These are phyloP conservation scores for Xylariales sp. DNA, from an alignment of 2,329 filamentous ascomycete species.

Conservation along the genomic window DNA sequence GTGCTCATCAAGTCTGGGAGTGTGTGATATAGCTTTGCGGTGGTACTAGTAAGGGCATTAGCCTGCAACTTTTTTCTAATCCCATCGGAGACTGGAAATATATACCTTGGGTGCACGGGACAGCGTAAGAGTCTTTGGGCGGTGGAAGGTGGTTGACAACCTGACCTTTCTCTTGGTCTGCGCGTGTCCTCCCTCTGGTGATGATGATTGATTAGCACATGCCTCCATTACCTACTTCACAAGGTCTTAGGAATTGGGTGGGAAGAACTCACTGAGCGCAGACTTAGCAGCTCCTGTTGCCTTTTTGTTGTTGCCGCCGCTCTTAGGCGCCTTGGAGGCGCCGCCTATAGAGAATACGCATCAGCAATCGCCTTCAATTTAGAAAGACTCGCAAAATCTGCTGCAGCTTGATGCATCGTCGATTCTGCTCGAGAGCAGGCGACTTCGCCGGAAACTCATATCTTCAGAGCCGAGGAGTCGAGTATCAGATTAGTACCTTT, in stretches of 20 bases:
- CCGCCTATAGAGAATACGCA: constrained; percentile 54
- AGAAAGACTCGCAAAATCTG: constrained; percentile 72
- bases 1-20: constrained; percentile 90
- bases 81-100: too few relatives aligned
- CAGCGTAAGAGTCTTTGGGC: constrained; percentile 91
- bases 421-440: constrained; percentile 14
- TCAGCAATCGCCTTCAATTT: constrained; percentile 64
- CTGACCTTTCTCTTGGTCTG: constrained; percentile 94
- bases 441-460: constrained; percentile 11
- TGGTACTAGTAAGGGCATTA: too few relatives aligned
- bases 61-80: too few relatives aligned
- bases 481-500: too few relatives aligned
- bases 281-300: constrained; percentile 93
- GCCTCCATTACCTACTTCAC: too few relatives aligned
- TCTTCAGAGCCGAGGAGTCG: constrained; percentile 3
- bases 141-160: constrained; percentile 91
- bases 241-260: too few relatives aligned
- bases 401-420: constrained; percentile 60
- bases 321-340: constrained; percentile 51
- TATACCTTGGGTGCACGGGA: constrained; percentile 86
- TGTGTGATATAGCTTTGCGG: constrained; percentile 87
- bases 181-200: too few relatives aligned
- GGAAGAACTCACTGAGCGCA: constrained; percentile 88
- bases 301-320: constrained; percentile 79
- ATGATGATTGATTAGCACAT: too few relatives aligned